A percentile compares a stretch with the other conserved stretches of the same genome.
phyloP scores from a whole-genome alignment of 179 eudicot species.

The Spinacia oleracea region DNA sequence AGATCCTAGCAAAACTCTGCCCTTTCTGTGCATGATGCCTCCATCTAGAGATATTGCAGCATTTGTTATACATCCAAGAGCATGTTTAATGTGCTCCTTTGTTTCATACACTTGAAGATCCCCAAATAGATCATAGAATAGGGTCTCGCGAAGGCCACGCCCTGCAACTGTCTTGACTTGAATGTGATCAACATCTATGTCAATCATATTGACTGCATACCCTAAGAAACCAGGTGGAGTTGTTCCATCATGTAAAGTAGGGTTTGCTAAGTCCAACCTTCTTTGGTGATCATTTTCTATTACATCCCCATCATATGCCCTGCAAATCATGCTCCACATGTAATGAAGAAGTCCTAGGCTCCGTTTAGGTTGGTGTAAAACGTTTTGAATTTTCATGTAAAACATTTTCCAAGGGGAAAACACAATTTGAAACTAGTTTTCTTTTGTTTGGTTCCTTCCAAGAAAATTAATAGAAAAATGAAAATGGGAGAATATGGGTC shows the following conservation, averaged over 20 bases:
- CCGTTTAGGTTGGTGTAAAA: no score
- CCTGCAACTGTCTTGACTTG: slow-evolving; percentile 36
- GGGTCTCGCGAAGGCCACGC: slow-evolving; percentile 62
- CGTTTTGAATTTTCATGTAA: no score
- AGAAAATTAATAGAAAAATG: no score
- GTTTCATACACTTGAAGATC: slow-evolving; percentile 64
- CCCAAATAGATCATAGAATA: slow-evolving; percentile 60
- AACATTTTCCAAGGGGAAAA: no score
- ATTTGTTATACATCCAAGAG: slow-evolving; percentile 36
- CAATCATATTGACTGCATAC: slow-evolving; percentile 61
- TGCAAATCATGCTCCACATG: slow-evolving; percentile 23
- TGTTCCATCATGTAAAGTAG: slow-evolving; percentile 44
- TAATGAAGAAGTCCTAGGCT: not conserved
- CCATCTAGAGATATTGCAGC: slow-evolving; percentile 75
- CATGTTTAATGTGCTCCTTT: slow-evolving; percentile 43
- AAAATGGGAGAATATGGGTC: no score
- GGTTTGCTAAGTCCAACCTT: slow-evolving; percentile 45
- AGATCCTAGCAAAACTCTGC: slow-evolving; percentile 47
- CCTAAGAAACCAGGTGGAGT: slow-evolving; percentile 57
- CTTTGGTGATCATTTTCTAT: slow-evolving; percentile 34
- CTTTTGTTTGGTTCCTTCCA: no score
- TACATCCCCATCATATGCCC: slow-evolving; percentile 35
- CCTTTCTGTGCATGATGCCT: slow-evolving; percentile 51
- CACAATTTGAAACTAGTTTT: no score
- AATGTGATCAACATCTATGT: slow-evolving; percentile 30